Conservation (phyloP, 352 stramenopile genomes). For the Thalassiosira hispida region DNA sequence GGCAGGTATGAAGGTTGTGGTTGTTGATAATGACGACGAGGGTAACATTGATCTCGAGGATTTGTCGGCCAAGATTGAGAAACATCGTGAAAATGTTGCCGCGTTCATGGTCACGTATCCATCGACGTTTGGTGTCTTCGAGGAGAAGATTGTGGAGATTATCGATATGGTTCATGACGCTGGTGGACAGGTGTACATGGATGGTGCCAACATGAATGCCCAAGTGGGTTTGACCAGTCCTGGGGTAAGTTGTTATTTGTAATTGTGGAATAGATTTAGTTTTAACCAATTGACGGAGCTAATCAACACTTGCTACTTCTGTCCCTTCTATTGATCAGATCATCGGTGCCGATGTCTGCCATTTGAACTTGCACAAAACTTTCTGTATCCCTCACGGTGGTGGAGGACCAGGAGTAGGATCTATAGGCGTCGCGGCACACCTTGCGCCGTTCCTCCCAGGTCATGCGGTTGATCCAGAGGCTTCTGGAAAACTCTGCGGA, state of each 20-base stretch:
- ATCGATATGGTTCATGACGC: conserved; percentile 94
- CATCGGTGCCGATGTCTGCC: conserved; percentile 98
- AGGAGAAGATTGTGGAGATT: conserved; percentile 97
- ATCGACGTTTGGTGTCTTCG: conserved; percentile 98
- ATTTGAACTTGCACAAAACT: conserved; percentile 99
- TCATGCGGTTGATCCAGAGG: conserved; percentile 88
- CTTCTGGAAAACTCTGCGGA: conserved; percentile 80
- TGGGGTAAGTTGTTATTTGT: conserved; percentile 62
- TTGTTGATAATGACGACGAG: conserved; percentile 94
- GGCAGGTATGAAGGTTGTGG: conserved; percentile 97
- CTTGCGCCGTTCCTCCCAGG: conserved; percentile 95
- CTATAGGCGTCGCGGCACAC: conserved; percentile 92
- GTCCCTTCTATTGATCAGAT: conserved; percentile 80
- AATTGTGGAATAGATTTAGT: conserved; percentile 74
- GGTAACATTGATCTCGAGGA: conserved; percentile 97
- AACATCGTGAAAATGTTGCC: conserved; percentile 95
- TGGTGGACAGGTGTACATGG: conserved; percentile 99
- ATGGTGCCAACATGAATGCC: conserved; percentile 99
- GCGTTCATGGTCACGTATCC: conserved; percentile 99
- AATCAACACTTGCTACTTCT: conserved; percentile 81
- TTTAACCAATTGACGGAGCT: conserved; percentile 88
- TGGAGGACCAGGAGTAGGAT: conserved; percentile 91
- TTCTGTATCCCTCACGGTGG: conserved; percentile 99
- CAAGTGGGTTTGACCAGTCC: conserved; percentile 97
- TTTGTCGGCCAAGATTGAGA: conserved; percentile 92